Percentiles rank a stretch among this genome's conserved stretches.
Evolutionary conservation across 2,329 filamentous ascomycete genomes (phyloP).

Genomic region (Coniochaeta hoffmannii): DNA sequence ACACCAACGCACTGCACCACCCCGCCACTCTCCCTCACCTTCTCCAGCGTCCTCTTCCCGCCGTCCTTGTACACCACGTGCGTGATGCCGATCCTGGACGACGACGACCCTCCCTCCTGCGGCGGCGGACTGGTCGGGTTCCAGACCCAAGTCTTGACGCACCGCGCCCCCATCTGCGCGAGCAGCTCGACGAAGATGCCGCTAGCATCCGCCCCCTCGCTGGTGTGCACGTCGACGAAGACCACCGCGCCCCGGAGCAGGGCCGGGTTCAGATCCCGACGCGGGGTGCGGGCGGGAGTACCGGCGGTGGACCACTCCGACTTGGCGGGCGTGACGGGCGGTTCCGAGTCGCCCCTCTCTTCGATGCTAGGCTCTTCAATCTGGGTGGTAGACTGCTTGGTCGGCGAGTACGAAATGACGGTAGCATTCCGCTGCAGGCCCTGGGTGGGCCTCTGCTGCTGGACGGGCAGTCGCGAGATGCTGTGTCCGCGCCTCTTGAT

Average conservation of each 20-base stretch:
- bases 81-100: constrained; percentile 63
- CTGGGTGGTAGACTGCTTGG: constrained; percentile 21
- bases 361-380: constrained; percentile 9
- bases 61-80: constrained; percentile 91
- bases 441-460: constrained; percentile 27
- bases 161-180: constrained; percentile 72
- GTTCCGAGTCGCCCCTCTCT: constrained; percentile 14
- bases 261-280: constrained; percentile 41
- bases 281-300: constrained; percentile 50
- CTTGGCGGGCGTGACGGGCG: constrained; percentile 38
- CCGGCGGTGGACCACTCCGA: constrained; percentile 47
- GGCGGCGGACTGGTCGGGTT: constrained; percentile 39
- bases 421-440: constrained; percentile 39
- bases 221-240: constrained; percentile 77
- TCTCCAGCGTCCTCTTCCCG: constrained; percentile 70
- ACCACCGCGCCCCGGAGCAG: constrained; percentile 67
- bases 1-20: constrained; percentile 81
- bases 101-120: constrained; percentile 23
- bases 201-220: constrained; percentile 72
- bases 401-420: constrained; percentile 47
- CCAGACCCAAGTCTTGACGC: constrained; percentile 71
- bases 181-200: constrained; percentile 76
- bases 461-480: constrained; percentile 35
- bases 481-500: constrained; percentile 43
- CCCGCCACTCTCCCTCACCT: constrained; percentile 64